These are phyloP conservation scores for Platanthera zijinensis DNA, from an alignment of 106 monocot genomes.

Conservation along the genomic window DNA sequence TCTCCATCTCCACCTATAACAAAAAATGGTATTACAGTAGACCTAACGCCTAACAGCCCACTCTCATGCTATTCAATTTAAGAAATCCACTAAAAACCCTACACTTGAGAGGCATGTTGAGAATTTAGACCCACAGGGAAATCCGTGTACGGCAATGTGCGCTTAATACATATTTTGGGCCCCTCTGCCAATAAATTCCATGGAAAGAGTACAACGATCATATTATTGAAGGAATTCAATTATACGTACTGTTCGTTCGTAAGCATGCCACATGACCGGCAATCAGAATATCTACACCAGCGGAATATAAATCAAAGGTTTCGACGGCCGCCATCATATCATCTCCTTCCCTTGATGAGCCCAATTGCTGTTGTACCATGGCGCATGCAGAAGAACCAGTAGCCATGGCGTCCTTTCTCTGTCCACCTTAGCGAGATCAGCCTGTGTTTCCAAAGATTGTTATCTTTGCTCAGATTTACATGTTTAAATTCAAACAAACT, in stretches of 20 bases:
- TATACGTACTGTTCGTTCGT: constrained; percentile 67
- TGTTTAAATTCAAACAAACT: not conserved
- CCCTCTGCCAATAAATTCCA: too few species aligned
- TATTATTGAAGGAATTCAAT: not conserved
- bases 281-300: constrained; percentile 70
- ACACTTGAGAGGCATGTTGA: too few species aligned
- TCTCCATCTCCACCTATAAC: too few species aligned
- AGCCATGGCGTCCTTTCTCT: constrained; percentile 81
- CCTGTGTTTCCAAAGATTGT: constrained; percentile 29
- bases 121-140: too few species aligned
- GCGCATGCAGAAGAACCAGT: constrained; percentile 66
- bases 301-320: constrained; percentile 64
- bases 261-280: constrained; percentile 97
- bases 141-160: too few species aligned
- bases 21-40: too few species aligned
- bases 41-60: too few species aligned
- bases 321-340: constrained; percentile 80
- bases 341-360: constrained; percentile 88
- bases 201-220: too few species aligned
- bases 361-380: constrained; percentile 98
- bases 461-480: not conserved
- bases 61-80: too few species aligned
- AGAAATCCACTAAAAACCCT: too few species aligned
- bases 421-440: constrained; percentile 77
- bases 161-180: too few species aligned